Evolutionary conservation across 495 filamentous ascomycete genomes (phyloP), one percentile per base, ranked within the genome.

Genomic region (Opeltia flavorubescens): DNA sequence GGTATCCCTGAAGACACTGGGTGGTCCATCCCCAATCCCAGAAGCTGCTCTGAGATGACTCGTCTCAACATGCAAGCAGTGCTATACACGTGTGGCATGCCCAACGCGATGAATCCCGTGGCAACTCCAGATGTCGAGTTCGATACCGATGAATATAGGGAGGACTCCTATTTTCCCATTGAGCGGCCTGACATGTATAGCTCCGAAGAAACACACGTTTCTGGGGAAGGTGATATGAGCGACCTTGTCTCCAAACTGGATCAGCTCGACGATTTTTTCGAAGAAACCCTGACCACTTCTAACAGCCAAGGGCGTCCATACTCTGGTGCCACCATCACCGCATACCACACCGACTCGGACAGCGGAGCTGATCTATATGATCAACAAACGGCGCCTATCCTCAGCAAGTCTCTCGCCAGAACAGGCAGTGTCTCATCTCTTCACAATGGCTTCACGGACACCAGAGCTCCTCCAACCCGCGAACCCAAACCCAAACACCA

Each of bases 11-110:
- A 95, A 59, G 84, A 86, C 23, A 89, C 83, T 2, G 91, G 91
- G 5, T 99, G 91, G 91, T 88, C 93, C 1, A 84, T 99, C 28
- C 91, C 93, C 1, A 82, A 89, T 63, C 91, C 91, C 17, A 89
- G 89, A 2, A 80, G 80, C 40, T 86, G 94, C 62, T 87, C 89
- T 2, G 77, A 76, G 40, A 77, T 76, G 33, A 95, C 89, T 9
- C 73, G 89, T 29, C 74, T 79, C 46, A 96, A 96, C 57, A 89
- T 96, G n/a, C 89, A 95, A 54, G 86, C 88, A 0, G 88, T 91
- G 3, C 95, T 94, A 61, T 91, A 95, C 61, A 94, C 86, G 43
- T 94, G 89, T 50, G 63, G 74, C 0, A 70, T 77, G 42, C 72
- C 76, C 21, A 81, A 85, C 45, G 66, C 68, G 40, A 63, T 69